Evolutionary conservation across 441 rosid species (phyloP), one percentile per base, ranked within the genome.

Genomic region (Mallotus japonicus): DNA sequence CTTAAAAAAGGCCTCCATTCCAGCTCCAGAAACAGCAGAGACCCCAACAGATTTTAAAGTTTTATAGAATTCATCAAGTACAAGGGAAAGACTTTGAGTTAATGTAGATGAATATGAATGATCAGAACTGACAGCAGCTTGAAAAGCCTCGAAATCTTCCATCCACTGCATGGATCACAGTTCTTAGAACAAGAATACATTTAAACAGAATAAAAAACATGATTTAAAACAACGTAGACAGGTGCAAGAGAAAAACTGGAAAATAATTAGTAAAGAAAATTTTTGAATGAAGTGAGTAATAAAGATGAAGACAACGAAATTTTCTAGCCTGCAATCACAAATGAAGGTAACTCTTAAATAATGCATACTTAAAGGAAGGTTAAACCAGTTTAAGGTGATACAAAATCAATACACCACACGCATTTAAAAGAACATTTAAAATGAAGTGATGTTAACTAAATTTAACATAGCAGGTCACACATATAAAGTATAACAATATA

Each of bases 11-110:
- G 84, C 89, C 70, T 85, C 90, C 92, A 91, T 90, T 71, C 99
- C 99, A 74, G 88, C 83, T 78, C 99, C 98, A 73, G 98, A 81
- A 68, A 92, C 85, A 49, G 99, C 97, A 65, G 99, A 95, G 62
- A 92, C 98, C 68, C 98, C 98, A 70, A 88, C 98, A 56, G 95
- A 89, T 69, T 79, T 84, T 78, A 95, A 81, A 60, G 91, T 95
- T 67, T 81, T 85, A 64, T 95, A 95, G 73, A 95, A 92, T 78
- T 95, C 98, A 66, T 85, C 95, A 14, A 95, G 92, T 60, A 87
- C 86, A 47, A 95, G 88, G 44, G 90, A 85, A 56, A 95, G 93
- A 78, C 97, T 92, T 71, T 90, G 87, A 19, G 97, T 80, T 76
- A 91, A 81, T 20, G 92, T 87, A 37, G 99, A 83, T 6, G 92